Evolutionary conservation across 192 early-diverging fungal genomes (phyloP), one percentile per base, ranked within the genome.

Genomic region (Coemansia sp.): DNA sequence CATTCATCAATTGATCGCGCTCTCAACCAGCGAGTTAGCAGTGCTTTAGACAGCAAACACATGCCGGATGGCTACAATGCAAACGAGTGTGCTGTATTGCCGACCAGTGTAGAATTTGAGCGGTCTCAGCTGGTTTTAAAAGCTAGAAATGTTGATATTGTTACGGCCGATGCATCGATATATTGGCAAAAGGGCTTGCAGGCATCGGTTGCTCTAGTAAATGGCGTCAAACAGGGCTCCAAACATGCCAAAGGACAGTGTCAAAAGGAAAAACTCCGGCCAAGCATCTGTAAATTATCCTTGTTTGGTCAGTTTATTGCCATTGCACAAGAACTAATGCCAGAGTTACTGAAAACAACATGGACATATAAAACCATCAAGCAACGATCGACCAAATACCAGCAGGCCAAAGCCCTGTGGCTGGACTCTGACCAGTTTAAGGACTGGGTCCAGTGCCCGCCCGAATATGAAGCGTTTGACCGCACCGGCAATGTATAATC

Each of bases 1-100:
- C 38, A 78, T 32, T 45, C 53, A 4, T 80, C 86, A 3, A 62
- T 94, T 19, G 68, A 84, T 14, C 80, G 92, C 20, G 92, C 95
- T 0, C 69, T 96, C 3, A 82, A 83, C 57, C 67, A 66, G 7
- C 68, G 94, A 2, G 27, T 66, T 20, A 16, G 14, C 26, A 18
- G n/a, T 23, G 65, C 16, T 52, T 4, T 78, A 49, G 24, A 48
- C 39, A 13, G 45, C 47, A n/a, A 68, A 58, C 20, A 32, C 57
- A 38, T 64, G 75, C 73, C 35, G 2, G 26, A 7, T 14, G 14
- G 14, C 6, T 54, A 26, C 27, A 22, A 14, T 6, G 53, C 23
- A n/a, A 54, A 54, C 53, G 27, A n/a, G 29, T 32, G 53, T 26
- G 14, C 29, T 37, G 22, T 78, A 32, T 7, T 20, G 0, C 18